These are phyloP conservation scores for Boletus vinaceobasis DNA, from an alignment of 768 basidiomycete species.

Conservation along the genomic window DNA sequence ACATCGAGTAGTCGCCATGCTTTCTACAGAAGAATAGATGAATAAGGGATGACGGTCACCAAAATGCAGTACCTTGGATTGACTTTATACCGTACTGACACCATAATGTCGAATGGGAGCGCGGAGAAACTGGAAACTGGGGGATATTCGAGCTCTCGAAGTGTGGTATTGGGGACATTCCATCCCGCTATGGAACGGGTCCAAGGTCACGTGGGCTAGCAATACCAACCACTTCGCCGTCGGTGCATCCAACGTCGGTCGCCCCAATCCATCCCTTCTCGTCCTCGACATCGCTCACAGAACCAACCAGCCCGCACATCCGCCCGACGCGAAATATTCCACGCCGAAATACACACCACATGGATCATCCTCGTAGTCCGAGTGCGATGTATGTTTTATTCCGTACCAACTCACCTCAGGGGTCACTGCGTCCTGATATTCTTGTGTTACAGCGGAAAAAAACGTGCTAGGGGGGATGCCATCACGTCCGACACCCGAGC, in stretches of 20 bases:
- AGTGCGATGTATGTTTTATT: slow-evolving; percentile 27
- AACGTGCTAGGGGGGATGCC: slow-evolving; percentile 36
- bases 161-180: too few species aligned
- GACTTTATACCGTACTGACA: too few species aligned
- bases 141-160: too few species aligned
- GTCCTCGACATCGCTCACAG: slow-evolving; percentile 5
- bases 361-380: slow-evolving; percentile 4
- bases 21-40: too few species aligned
- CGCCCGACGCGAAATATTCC: background rate
- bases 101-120: too few species aligned
- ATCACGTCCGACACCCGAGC: slow-evolving; percentile 12
- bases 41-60: too few species aligned
- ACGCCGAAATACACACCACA: background rate
- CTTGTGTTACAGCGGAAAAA: slow-evolving; percentile 42
- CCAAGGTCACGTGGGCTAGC: slow-evolving; percentile 6
- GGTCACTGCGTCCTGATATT: background rate
- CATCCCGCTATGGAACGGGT: too few species aligned
- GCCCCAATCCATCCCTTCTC: slow-evolving; percentile 9
- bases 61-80: too few species aligned
- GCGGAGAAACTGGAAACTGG: too few species aligned
- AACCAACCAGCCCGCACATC: background rate
- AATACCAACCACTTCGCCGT: background rate
- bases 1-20: too few species aligned
- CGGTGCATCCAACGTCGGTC: slow-evolving; percentile 13
- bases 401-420: background rate